Evolutionary conservation across 2,329 filamentous ascomycete genomes (phyloP).

Genomic region (Leptographium procerum): DNA sequence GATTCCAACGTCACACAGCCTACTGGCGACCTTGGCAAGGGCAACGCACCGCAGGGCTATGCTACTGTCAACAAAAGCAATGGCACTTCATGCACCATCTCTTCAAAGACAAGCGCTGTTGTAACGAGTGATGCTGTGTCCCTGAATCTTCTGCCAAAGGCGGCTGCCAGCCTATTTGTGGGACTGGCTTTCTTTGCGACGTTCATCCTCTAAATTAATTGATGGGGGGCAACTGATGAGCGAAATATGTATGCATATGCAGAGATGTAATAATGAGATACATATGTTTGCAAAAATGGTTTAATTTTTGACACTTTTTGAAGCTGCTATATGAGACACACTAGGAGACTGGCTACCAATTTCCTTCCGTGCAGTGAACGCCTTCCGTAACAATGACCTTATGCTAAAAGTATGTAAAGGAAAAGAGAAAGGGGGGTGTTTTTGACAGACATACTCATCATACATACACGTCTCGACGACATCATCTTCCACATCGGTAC

Average conservation of each 20-base stretch:
- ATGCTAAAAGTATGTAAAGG: background rate
- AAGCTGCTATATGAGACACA: background rate
- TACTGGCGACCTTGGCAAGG: slow-evolving; percentile 15
- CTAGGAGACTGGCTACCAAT: background rate
- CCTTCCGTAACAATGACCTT: background rate
- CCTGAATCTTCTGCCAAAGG: background rate
- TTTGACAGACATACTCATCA: background rate
- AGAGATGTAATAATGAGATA: background rate
- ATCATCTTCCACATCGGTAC: background rate
- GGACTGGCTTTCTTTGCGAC: background rate
- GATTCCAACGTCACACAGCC: slow-evolving; percentile 15
- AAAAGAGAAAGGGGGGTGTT: background rate
- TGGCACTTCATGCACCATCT: background rate
- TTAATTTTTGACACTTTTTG: background rate
- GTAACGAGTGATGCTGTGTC: background rate
- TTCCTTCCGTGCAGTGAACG: background rate
- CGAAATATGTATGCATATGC: background rate
- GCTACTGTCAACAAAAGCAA: background rate
- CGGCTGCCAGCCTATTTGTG: background rate
- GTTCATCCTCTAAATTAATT: background rate
- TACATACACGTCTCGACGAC: background rate
- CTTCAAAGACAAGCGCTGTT: background rate
- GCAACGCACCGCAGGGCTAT: slow-evolving; percentile 19
- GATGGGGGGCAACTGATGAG: background rate
- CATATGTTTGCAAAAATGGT: background rate